Percentiles rank a stretch among this genome's conserved stretches.
phyloP scores from a whole-genome alignment of 129 eudicot species.

The Flaveria brownii region DNA sequence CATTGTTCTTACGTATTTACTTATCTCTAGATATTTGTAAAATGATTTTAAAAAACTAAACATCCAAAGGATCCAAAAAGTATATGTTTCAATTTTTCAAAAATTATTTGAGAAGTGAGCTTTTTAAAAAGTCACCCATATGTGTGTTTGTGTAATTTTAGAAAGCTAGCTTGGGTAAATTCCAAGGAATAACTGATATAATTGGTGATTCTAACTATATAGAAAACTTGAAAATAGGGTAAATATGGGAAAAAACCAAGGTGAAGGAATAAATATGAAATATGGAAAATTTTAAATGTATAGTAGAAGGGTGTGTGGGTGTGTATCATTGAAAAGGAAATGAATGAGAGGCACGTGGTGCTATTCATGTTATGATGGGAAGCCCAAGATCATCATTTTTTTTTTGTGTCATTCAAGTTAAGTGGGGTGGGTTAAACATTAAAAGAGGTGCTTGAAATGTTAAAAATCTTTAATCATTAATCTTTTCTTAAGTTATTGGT shows the following conservation, averaged over 20 bases:
- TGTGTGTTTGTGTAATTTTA: background rate
- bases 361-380: background rate
- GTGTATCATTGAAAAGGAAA: conserved; percentile 4
- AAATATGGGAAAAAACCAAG: background rate
- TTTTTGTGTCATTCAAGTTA: background rate
- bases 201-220: background rate
- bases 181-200: too few species aligned
- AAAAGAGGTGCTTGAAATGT: background rate
- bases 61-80: background rate
- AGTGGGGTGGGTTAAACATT: background rate
- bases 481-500: background rate
- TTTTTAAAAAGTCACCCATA: background rate
- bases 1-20: too few species aligned
- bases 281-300: background rate
- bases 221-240: background rate
- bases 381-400: background rate
- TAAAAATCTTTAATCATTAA: background rate
- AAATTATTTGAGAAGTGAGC: background rate
- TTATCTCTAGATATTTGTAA: too few species aligned
- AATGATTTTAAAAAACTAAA: too few species aligned
- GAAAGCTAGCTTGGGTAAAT: background rate
- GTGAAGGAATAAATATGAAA: background rate
- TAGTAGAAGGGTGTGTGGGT: background rate
- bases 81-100: background rate
- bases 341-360: background rate